These are phyloP conservation scores for Piromyces sp. DNA, from an alignment of 192 early-diverging fungal genomes.

Conservation along the genomic window DNA sequence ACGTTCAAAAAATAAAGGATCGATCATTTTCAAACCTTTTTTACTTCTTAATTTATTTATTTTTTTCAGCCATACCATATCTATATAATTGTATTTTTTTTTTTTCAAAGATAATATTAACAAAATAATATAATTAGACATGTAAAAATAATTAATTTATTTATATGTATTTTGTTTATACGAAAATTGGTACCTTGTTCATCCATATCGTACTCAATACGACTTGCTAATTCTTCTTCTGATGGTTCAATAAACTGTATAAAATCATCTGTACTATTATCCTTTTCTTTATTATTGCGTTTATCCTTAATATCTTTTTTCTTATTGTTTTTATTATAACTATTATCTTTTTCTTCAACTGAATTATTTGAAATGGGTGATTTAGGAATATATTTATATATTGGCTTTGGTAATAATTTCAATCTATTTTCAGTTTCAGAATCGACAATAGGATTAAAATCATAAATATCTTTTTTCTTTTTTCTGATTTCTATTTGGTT, in stretches of 20 bases:
- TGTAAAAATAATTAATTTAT: too few relatives aligned
- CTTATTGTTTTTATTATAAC: too few relatives aligned
- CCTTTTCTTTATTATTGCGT: background rate
- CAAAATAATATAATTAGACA: too few relatives aligned
- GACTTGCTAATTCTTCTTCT: constrained; percentile 1
- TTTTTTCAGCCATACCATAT: constrained; percentile 42
- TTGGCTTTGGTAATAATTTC: background rate
- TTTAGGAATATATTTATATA: background rate
- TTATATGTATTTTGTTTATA: too few relatives aligned
- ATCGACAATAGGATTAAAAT: background rate
- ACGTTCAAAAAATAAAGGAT: constrained; percentile 53
- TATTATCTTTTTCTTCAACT: background rate
- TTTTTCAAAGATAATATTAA: too few relatives aligned
- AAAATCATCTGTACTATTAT: background rate
- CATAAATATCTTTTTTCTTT: background rate
- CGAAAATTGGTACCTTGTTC: constrained; percentile 54
- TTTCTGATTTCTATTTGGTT: background rate
- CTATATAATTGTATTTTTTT: too few relatives aligned
- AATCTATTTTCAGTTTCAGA: background rate
- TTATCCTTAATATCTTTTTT: background rate
- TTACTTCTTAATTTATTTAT: constrained; percentile 45
- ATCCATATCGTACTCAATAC: constrained; percentile 95
- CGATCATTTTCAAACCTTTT: constrained; percentile 24
- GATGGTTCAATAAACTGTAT: background rate
- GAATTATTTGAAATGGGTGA: background rate